Conservation (phyloP, 306 rosid genomes). For the Cicer chorassanicum region DNA sequence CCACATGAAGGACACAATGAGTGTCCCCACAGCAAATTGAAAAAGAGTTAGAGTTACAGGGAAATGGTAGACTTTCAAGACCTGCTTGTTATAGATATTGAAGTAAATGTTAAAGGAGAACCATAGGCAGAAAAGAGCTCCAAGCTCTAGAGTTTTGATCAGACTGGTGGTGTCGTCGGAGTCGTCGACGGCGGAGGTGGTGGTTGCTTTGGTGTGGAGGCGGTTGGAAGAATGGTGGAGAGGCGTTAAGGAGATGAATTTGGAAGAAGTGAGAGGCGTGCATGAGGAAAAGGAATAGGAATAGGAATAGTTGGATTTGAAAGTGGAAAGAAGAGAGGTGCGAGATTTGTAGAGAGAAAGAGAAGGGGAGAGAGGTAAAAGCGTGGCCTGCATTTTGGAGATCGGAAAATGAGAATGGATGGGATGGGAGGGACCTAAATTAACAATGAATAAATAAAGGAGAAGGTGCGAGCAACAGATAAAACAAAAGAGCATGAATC, state of each 20-base stretch:
- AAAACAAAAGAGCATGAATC: constrained; percentile 24
- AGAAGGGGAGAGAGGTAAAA: constrained; percentile 49
- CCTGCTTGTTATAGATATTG: constrained; percentile 96
- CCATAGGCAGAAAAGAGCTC: constrained; percentile 78
- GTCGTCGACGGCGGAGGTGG: constrained; percentile 48
- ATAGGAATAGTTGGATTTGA: constrained; percentile 35
- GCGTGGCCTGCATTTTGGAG: constrained; percentile 69
- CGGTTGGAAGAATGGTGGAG: constrained; percentile 1
- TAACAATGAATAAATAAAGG: neutral
- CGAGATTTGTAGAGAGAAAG: constrained; percentile 20
- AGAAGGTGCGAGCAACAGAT: neutral
- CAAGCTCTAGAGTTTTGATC: constrained; percentile 66
- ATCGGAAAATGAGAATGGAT: neutral
- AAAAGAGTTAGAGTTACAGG: constrained; percentile 70
- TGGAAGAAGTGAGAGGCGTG: constrained; percentile 45
- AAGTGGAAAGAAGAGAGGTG: constrained; percentile 36
- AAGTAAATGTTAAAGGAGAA: constrained; percentile 85
- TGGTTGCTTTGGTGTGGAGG: constrained; percentile 58
- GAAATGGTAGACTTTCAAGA: constrained; percentile 75
- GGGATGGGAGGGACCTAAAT: neutral
- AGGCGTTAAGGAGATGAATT: constrained; percentile 47
- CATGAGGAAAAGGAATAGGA: constrained; percentile 39
- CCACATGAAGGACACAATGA: constrained; percentile 77
- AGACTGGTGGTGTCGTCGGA: constrained; percentile 33
- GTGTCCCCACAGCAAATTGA: constrained; percentile 81